Evolutionary conservation across 2,329 filamentous ascomycete species (phyloP).

Genomic region (Simplicillium sp.): DNA sequence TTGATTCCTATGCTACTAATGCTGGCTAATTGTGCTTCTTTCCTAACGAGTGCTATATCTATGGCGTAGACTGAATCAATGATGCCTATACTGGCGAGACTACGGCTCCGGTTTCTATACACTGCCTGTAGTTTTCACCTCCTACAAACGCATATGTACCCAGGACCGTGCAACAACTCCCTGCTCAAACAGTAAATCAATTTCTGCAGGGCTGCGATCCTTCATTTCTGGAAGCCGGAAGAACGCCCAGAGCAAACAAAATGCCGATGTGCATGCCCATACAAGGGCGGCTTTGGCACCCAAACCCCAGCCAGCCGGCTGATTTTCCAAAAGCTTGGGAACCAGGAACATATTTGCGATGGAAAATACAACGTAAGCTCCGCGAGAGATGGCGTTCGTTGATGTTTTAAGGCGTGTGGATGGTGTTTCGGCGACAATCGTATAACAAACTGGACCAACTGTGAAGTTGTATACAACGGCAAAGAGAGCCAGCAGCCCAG

Average conservation of each 20-base stretch:
- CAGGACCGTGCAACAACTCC: slow-evolving; percentile 13
- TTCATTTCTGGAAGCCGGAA: slow-evolving; percentile 14
- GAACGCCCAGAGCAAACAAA: slow-evolving; percentile 12
- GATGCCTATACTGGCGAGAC: not conserved
- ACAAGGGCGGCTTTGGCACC: slow-evolving; percentile 10
- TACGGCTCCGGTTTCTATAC: not conserved
- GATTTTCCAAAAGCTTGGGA: slow-evolving; percentile 11
- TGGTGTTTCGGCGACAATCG: slow-evolving; percentile 32
- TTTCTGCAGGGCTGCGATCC: slow-evolving; percentile 10
- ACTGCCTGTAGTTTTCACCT: not conserved
- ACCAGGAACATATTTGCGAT: slow-evolving; percentile 12
- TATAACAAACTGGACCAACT: slow-evolving; percentile 25
- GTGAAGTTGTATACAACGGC: slow-evolving; percentile 32
- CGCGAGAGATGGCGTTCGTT: slow-evolving; percentile 12
- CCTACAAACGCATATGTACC: slow-evolving; percentile 3
- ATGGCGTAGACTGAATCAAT: not conserved
- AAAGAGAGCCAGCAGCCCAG: slow-evolving; percentile 25
- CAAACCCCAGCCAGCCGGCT: slow-evolving; percentile 11
- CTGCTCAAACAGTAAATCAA: slow-evolving; percentile 13
- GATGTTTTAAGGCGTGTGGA: slow-evolving; percentile 12
- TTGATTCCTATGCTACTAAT: not conserved
- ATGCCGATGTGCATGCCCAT: slow-evolving; percentile 8
- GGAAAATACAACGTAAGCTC: slow-evolving; percentile 8
- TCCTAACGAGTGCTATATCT: not conserved
- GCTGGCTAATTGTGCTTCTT: not conserved